A percentile compares a stretch with the other conserved stretches of the same genome.
Conservation (phyloP, 805 yeast species). For the Nakazawaea wickerhamii region DNA sequence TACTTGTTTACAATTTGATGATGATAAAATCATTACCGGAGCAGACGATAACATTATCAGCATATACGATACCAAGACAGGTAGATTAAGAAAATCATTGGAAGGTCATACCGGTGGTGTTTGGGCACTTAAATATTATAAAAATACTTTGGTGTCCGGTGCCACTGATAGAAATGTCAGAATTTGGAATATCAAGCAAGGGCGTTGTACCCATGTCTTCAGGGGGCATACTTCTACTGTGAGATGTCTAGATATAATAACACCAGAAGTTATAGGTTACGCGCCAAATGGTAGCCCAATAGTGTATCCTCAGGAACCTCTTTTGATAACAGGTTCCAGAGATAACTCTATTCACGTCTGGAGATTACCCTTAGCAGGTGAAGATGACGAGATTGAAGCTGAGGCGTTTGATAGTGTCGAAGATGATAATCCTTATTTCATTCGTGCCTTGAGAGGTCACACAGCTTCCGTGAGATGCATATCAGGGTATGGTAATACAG, state of each 20-base stretch:
- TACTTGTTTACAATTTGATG: slow-evolving; percentile 91
- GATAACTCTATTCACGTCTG: slow-evolving; percentile 78
- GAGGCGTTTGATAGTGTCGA: slow-evolving; percentile 34
- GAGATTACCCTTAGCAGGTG: slow-evolving; percentile 55
- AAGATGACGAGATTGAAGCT: slow-evolving; percentile 30
- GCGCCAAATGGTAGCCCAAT: slow-evolving; percentile 53
- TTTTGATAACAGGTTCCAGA: slow-evolving; percentile 80
- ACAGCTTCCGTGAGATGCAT: slow-evolving; percentile 80
- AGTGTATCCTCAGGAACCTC: slow-evolving; percentile 56
- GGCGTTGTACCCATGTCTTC: slow-evolving; percentile 85
- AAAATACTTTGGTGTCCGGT: slow-evolving; percentile 83
- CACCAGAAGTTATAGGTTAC: slow-evolving; percentile 59
- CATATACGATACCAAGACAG: slow-evolving; percentile 73
- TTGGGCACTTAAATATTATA: slow-evolving; percentile 91
- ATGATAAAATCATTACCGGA: slow-evolving; percentile 85
- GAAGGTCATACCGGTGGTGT: slow-evolving; percentile 97
- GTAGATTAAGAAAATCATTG: slow-evolving; percentile 54
- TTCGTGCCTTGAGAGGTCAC: slow-evolving; percentile 70
- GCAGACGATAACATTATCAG: slow-evolving; percentile 83
- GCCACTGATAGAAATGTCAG: slow-evolving; percentile 93
- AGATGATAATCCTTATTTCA: slow-evolving; percentile 53
- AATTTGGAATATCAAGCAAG: slow-evolving; percentile 84
- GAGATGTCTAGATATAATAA: slow-evolving; percentile 79
- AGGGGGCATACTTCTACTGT: slow-evolving; percentile 92
- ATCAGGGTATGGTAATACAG: slow-evolving; percentile 75